A percentile compares a stretch with the other conserved stretches of the same genome.
These are phyloP conservation scores for Solioccasus polychromus DNA, from an alignment of 768 basidiomycete species.

Conservation along the genomic window DNA sequence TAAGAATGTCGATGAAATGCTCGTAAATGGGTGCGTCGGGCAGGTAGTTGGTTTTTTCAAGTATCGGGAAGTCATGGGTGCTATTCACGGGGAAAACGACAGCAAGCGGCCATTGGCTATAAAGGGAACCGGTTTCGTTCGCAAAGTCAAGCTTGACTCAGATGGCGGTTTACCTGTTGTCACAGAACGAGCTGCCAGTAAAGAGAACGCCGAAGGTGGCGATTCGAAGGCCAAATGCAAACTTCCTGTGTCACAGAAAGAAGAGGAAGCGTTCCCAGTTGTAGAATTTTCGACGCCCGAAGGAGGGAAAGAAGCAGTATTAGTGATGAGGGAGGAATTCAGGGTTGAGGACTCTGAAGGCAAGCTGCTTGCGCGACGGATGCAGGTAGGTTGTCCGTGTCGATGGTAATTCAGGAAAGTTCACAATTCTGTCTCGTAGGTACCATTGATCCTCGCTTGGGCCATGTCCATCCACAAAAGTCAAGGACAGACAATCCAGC, in stretches of 20 bases:
- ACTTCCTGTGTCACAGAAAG: constrained; percentile 31
- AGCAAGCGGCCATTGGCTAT: constrained; percentile 18
- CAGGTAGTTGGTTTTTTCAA: constrained; percentile 52
- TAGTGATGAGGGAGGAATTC: constrained; percentile 53
- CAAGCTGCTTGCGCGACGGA: constrained; percentile 43
- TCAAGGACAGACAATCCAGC: constrained; percentile 70
- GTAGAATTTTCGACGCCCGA: constrained; percentile 45
- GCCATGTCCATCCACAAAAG: constrained; percentile 78
- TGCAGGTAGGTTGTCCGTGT: constrained; percentile 33
- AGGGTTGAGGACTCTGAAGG: constrained; percentile 52
- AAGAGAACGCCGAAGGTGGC: constrained; percentile 32
- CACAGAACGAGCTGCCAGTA: constrained; percentile 14
- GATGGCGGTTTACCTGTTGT: constrained; percentile 25
- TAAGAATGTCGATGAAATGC: constrained; percentile 57
- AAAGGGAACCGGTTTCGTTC: constrained; percentile 35
- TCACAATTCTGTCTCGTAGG: constrained; percentile 30
- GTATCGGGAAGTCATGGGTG: constrained; percentile 19
- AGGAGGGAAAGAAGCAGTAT: constrained; percentile 42
- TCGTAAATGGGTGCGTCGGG: constrained; percentile 74
- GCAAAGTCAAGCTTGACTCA: constrained; percentile 31
- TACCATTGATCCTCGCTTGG: constrained; percentile 76
- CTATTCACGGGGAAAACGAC: constrained; percentile 21
- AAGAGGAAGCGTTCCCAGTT: constrained; percentile 43
- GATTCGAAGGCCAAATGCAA: constrained; percentile 22
- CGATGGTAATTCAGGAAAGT: neutral